Percentiles rank a stretch among this genome's conserved stretches.
Evolutionary conservation across 164 flowering plant genomes (phyloP).

Genomic region (Kingdonia uniflora): DNA sequence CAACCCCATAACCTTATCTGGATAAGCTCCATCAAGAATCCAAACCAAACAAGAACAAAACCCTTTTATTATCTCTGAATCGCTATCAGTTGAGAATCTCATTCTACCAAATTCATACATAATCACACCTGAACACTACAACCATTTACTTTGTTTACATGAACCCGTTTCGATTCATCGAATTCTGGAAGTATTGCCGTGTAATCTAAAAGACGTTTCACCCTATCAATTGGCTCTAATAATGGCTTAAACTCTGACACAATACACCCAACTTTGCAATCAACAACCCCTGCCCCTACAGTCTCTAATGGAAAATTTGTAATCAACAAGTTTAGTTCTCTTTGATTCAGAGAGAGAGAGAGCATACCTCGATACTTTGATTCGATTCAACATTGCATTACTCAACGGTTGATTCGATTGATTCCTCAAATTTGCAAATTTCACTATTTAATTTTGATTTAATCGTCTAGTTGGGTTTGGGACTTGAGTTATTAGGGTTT

Average conservation of each 20-base stretch:
- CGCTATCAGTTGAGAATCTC: conserved; percentile 57
- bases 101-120: conserved; percentile 30
- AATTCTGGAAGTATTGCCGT: conserved; percentile 30
- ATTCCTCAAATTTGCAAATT: too few species aligned
- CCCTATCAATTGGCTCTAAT: too few species aligned
- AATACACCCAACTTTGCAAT: conserved; percentile 18
- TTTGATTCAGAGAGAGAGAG: too few species aligned
- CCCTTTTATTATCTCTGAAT: conserved; percentile 63
- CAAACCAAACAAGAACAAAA: conserved; percentile 49
- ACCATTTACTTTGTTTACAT: conserved; percentile 52
- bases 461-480: too few species aligned
- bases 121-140: conserved; percentile 73
- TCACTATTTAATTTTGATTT: too few species aligned
- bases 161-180: conserved; percentile 24
- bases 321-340: too few species aligned
- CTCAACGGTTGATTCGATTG: too few species aligned
- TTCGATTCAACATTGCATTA: too few species aligned
- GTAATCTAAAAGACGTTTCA: conserved; percentile 45
- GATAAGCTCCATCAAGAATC: conserved; percentile 44
- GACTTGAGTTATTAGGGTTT: too few species aligned
- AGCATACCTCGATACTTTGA: too few species aligned
- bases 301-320: conserved; percentile 15
- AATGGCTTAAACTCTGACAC: conserved; percentile 43
- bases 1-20: conserved; percentile 52
- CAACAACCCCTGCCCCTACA: conserved; percentile 10